Percentiles rank a stretch among this genome's conserved stretches.
phyloP scores from a whole-genome alignment of 2,329 filamentous ascomycete species.

The Colletotrichum theobromicola region DNA sequence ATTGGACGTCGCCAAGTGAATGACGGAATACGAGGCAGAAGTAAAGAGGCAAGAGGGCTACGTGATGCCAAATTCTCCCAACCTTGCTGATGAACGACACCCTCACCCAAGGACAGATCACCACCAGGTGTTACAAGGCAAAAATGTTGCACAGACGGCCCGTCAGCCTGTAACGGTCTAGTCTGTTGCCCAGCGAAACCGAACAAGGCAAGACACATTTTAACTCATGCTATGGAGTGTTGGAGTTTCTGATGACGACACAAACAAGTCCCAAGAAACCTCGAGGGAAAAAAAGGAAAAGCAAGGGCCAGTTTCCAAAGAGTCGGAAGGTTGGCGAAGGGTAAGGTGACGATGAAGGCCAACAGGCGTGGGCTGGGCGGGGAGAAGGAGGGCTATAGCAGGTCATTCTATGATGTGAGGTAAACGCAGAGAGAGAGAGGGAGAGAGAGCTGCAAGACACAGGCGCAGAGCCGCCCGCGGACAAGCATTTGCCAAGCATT shows the following conservation, averaged over 20 bases:
- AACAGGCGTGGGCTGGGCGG: not conserved
- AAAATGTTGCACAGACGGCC: not conserved
- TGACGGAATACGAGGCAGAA: not conserved
- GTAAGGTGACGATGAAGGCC: not conserved
- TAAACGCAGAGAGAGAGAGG: too few species aligned
- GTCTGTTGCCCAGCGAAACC: not conserved
- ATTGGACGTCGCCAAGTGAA: not conserved
- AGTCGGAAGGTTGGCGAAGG: not conserved
- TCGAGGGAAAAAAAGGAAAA: not conserved
- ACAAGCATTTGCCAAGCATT: conserved; percentile 10
- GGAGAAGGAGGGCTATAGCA: not conserved
- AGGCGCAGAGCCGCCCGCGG: conserved; percentile 5
- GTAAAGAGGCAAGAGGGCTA: not conserved
- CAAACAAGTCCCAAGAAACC: not conserved
- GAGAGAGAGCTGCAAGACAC: not conserved
- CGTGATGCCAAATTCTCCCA: not conserved
- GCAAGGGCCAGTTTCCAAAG: not conserved
- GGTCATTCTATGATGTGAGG: not conserved
- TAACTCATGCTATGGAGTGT: not conserved
- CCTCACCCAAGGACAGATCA: not conserved
- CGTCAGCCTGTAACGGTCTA: not conserved
- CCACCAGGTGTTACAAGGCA: not conserved
- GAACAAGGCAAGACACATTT: not conserved
- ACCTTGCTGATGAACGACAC: not conserved
- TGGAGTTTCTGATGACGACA: not conserved